phyloP scores from a whole-genome alignment of 805 yeast genomes.

The Cyberlindnera subsufficiens region DNA sequence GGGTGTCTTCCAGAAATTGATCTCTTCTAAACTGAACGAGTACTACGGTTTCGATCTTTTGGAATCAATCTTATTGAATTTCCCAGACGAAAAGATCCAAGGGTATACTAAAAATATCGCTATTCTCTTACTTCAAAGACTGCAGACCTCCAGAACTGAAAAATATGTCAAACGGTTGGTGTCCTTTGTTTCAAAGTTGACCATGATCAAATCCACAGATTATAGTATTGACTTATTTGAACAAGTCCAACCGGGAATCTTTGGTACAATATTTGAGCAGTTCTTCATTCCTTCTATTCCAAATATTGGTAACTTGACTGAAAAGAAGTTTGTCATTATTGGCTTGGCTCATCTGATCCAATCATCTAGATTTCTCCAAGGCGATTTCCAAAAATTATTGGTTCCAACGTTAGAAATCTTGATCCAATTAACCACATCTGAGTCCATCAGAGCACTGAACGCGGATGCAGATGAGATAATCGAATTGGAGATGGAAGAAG shows the following conservation, averaged over 20 bases:
- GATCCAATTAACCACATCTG: conserved; percentile 31
- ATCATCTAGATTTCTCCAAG: conserved; percentile 28
- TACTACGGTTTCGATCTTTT: conserved; percentile 78
- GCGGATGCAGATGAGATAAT: conserved; percentile 32
- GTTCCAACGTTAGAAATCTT: conserved; percentile 38
- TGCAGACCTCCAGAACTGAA: conserved; percentile 78
- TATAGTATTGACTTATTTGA: conserved; percentile 65
- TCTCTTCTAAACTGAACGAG: conserved; percentile 81
- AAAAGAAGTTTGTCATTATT: conserved; percentile 46
- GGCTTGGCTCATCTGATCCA: conserved; percentile 43
- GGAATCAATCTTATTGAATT: conserved; percentile 54
- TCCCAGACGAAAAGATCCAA: conserved; percentile 45
- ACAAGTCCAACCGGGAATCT: conserved; percentile 60
- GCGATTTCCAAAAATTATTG: conserved; percentile 37
- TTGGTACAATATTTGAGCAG: conserved; percentile 40
- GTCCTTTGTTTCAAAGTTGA: conserved; percentile 50
- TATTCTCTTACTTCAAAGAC: conserved; percentile 66
- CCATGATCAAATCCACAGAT: conserved; percentile 38
- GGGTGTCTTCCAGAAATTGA: conserved; percentile 94
- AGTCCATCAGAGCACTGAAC: conserved; percentile 29
- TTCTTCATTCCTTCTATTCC: conserved; percentile 36
- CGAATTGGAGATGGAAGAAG: conserved; percentile 56
- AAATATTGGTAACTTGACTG: conserved; percentile 43
- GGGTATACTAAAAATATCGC: conserved; percentile 68
- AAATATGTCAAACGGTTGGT: conserved; percentile 69